Conservation (phyloP, 257 asterid species). For the Misopates orontium region DNA sequence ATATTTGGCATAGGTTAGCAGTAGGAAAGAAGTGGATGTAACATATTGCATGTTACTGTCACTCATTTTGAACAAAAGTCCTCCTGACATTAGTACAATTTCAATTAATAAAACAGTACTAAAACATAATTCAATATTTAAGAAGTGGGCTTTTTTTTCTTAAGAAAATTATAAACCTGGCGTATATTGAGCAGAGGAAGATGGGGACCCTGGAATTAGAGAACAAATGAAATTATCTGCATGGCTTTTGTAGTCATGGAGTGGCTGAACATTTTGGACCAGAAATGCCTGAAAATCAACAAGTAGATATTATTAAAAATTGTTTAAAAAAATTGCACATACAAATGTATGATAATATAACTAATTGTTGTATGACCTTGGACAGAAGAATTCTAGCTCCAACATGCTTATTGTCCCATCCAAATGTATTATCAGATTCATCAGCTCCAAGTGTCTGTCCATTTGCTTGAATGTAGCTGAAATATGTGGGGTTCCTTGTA, state of each 20-base stretch:
- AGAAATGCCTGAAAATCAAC: slow-evolving; percentile 69
- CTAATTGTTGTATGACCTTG: slow-evolving; percentile 45
- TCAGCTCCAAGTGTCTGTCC: slow-evolving; percentile 93
- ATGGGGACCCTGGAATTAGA: slow-evolving; percentile 77
- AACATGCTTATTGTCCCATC: slow-evolving; percentile 98
- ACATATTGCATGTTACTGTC: slow-evolving; percentile 94
- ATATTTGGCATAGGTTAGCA: slow-evolving; percentile 88
- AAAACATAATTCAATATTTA: neutral
- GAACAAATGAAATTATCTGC: slow-evolving; percentile 95
- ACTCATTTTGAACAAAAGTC: slow-evolving; percentile 87
- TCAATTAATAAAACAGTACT: neutral
- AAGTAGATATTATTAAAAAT: neutral
- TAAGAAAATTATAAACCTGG: slow-evolving; percentile 44
- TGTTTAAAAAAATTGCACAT: neutral
- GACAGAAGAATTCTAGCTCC: slow-evolving; percentile 95
- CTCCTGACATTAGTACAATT: slow-evolving; percentile 48
- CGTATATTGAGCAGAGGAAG: slow-evolving; percentile 75
- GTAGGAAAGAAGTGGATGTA: slow-evolving; percentile 81
- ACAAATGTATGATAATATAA: neutral
- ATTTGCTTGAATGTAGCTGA: slow-evolving; percentile 79
- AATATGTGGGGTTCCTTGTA: slow-evolving; percentile 65
- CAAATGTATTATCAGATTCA: slow-evolving; percentile 83
- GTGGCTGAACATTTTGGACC: slow-evolving; percentile 78
- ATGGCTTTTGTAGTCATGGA: slow-evolving; percentile 89
- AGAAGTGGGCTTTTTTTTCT: no score